Percentiles rank a stretch among this genome's conserved stretches.
These are phyloP conservation scores for Aspergillus aculeatinus DNA, from an alignment of 2,329 filamentous ascomycete species.

Conservation along the genomic window DNA sequence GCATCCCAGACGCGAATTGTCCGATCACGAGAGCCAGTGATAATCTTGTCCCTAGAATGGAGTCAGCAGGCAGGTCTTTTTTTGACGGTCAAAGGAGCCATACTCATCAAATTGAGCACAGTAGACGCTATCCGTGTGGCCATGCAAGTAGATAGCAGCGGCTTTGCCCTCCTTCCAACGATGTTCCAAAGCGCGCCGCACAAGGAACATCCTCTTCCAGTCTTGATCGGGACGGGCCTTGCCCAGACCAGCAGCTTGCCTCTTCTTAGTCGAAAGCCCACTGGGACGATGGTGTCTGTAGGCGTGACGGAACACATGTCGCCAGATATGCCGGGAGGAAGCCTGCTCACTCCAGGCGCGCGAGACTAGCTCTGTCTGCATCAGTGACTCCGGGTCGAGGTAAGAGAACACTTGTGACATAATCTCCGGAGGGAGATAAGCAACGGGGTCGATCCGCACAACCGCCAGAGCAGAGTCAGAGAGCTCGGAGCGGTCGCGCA, in stretches of 20 bases:
- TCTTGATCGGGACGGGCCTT: slow-evolving; percentile 62
- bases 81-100: slow-evolving; percentile 32
- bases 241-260: slow-evolving; percentile 56
- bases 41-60: slow-evolving; percentile 75
- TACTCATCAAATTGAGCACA: slow-evolving; percentile 97
- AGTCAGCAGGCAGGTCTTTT: slow-evolving; percentile 35
- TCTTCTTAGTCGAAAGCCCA: slow-evolving; percentile 41
- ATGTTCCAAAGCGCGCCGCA: slow-evolving; percentile 70
- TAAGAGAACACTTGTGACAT: slow-evolving; percentile 59
- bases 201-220: slow-evolving; percentile 83
- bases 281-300: slow-evolving; percentile 49
- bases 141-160: slow-evolving; percentile 82
- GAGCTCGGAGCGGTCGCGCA: slow-evolving; percentile 39
- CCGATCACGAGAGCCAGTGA: slow-evolving; percentile 91
- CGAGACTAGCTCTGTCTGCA: slow-evolving; percentile 57
- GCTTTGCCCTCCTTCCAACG: slow-evolving; percentile 80
- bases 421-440: slow-evolving; percentile 58
- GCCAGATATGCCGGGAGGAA: slow-evolving; percentile 61
- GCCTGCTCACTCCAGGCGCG: slow-evolving; percentile 57
- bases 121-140: slow-evolving; percentile 94
- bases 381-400: slow-evolving; percentile 58
- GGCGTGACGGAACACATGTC: slow-evolving; percentile 58
- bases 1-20: slow-evolving; percentile 97
- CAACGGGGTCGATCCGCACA: slow-evolving; percentile 53
- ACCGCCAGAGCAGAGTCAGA: slow-evolving; percentile 37